Conservation (phyloP, 768 basidiomycete genomes). For the Austroboletus eburneus region DNA sequence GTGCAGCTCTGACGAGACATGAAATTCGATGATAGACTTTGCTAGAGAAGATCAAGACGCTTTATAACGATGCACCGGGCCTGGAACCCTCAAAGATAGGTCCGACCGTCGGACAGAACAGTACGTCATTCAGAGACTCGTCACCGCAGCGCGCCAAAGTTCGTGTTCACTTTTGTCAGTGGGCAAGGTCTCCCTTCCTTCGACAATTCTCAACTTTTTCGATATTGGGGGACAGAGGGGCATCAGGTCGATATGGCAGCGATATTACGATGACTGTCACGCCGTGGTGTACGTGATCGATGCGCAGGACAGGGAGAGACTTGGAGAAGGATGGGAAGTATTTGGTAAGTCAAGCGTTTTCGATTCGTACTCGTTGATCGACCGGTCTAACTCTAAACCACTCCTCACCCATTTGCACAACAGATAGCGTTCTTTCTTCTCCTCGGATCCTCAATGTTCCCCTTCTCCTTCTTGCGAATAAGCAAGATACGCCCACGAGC, state of each 20-base stretch:
- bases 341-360: conserved; percentile 63
- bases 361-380: neutral
- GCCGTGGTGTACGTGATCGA: conserved; percentile 96
- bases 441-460: conserved; percentile 90
- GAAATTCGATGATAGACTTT: conserved; percentile 52
- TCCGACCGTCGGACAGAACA: conserved; percentile 97
- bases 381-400: too few species aligned
- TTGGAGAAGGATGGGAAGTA: conserved; percentile 95
- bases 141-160: too few species aligned
- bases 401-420: neutral
- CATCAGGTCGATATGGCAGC: conserved; percentile 90
- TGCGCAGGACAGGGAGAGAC: conserved; percentile 81
- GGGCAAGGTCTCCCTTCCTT: conserved; percentile 57
- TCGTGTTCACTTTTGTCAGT: conserved; percentile 40
- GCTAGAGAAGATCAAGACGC: conserved; percentile 84
- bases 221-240: conserved; percentile 94
- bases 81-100: conserved; percentile 91
- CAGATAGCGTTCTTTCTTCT: conserved; percentile 81
- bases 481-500: conserved; percentile 81
- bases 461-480: conserved; percentile 89
- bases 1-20: neutral
- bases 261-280: conserved; percentile 95
- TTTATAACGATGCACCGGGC: conserved; percentile 64
- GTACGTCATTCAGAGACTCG: conserved; percentile 35
- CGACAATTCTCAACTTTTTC: conserved; percentile 87